Percentiles rank a stretch among this genome's conserved stretches.
Conservation (phyloP, 176 grass and related monocot genomes). For the Raddia distichophylla region DNA sequence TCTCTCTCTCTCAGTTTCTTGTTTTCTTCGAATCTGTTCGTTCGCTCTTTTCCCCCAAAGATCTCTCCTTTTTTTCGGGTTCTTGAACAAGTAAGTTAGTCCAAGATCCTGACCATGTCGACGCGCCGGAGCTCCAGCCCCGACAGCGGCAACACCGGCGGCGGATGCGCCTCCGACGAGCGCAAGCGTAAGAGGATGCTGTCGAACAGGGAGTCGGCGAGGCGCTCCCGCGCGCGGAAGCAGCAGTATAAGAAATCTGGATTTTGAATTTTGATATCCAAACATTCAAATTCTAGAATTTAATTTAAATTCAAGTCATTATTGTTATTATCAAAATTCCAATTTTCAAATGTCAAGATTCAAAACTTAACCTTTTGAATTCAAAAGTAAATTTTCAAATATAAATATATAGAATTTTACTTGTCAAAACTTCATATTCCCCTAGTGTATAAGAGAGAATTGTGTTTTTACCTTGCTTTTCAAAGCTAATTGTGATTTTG, state of each 20-base stretch:
- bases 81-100: background rate
- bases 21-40: background rate
- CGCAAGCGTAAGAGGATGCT: constrained; percentile 84
- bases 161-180: constrained; percentile 39
- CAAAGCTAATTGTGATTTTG: no score
- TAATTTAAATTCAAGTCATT: no score
- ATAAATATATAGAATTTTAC: no score
- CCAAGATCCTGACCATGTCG: constrained; percentile 37
- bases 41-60: background rate
- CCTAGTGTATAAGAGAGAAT: no score
- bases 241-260: constrained; percentile 37
- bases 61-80: background rate
- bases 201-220: constrained; percentile 77
- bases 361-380: no score
- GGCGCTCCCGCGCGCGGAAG: constrained; percentile 64
- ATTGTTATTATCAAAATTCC: no score
- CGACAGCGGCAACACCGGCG: constrained; percentile 40
- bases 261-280: no score
- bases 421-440: no score
- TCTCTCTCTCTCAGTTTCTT: background rate
- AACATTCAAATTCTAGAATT: no score
- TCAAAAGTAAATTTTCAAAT: no score
- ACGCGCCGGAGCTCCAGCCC: constrained; percentile 54
- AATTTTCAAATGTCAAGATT: no score
- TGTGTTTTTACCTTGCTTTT: no score